Evolutionary conservation across 2,329 filamentous ascomycete species (phyloP), one percentile per base, ranked within the genome.

Genomic region (Celoporthe dispersa): DNA sequence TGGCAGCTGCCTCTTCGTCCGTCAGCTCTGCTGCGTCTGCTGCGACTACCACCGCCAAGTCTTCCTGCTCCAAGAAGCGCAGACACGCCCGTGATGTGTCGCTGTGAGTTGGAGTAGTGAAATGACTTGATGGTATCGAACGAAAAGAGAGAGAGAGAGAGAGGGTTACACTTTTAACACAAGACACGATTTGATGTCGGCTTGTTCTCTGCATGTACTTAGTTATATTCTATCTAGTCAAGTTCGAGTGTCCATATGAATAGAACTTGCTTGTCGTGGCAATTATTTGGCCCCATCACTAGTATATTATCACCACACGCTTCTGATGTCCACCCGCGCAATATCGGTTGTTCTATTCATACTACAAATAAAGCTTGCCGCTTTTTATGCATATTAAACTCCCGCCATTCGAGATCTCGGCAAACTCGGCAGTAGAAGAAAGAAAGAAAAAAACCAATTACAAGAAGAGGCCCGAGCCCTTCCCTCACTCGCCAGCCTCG

Each of bases 21-120:
- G 64, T 39, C 22, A 44, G 22, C 33, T 28, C 64, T 44, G 31
- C 28, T 25, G 66, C 66, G 6, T 6, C 66, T 35, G 55, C 39
- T 22, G 66, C 33, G 7, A 28, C 59, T 3, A 53, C 66, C 1
- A n/a, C 16, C 12, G 37, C 55, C 28, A 62, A 57, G 12, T 51
- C 37, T 44, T 62, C 59, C 44, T 68, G 66, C 63, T 37, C 44
- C 1, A 65, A 55, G 57, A 53, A 63, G 44, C 41, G 59, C 14
- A 48, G 66, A 31, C 66, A 68, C 59, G 66, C 66, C 33, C 57
- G 66, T 48, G 66, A 62, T 53, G 66, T 68, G 39, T 44, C 39
- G 22, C 22, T 63, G 35, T 63, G 31, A 31, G 53, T 6, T 22
- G 48, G 41, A 2, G 6, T 22, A 22, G 41, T 6, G 41, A 16